Percentiles rank a stretch among this genome's conserved stretches.
These are phyloP conservation scores for Coniochaeta ligniaria DNA, from an alignment of 2,329 filamentous ascomycete species.

Conservation along the genomic window DNA sequence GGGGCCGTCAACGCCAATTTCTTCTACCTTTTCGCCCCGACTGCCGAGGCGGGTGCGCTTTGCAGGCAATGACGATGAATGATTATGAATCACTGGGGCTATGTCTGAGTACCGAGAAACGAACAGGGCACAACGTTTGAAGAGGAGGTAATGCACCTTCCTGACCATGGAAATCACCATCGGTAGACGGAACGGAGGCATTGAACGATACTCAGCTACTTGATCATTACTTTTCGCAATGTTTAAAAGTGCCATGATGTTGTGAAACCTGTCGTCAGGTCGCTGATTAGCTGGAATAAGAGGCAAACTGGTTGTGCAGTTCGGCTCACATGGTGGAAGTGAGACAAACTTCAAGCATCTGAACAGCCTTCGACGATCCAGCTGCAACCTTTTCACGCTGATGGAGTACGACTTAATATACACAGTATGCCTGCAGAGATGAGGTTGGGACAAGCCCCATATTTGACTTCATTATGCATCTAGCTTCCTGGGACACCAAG, in stretches of 20 bases:
- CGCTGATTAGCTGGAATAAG: neutral
- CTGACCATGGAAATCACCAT: too few relatives aligned
- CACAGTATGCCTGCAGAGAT: neutral
- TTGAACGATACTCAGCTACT: too few relatives aligned
- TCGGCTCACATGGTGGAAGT: neutral
- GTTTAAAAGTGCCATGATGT: too few relatives aligned
- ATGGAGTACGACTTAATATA: neutral
- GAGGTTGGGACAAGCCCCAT: neutral
- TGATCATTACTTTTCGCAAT: too few relatives aligned
- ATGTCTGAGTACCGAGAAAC: neutral
- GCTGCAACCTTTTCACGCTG: neutral
- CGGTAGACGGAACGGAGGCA: too few relatives aligned
- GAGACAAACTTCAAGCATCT: neutral
- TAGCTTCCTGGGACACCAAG: neutral
- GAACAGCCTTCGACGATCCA: too few relatives aligned
- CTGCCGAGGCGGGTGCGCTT: neutral
- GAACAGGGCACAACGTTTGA: too few relatives aligned
- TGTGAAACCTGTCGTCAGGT: neutral
- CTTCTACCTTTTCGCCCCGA: neutral
- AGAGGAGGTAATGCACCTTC: too few relatives aligned
- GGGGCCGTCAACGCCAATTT: neutral
- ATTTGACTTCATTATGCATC: neutral
- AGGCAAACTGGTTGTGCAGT: neutral
- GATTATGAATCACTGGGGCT: neutral
- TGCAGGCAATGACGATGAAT: neutral